Evolutionary conservation across 441 rosid species (phyloP), one percentile per base, ranked within the genome.

Genomic region (Flueggea neowawraea): DNA sequence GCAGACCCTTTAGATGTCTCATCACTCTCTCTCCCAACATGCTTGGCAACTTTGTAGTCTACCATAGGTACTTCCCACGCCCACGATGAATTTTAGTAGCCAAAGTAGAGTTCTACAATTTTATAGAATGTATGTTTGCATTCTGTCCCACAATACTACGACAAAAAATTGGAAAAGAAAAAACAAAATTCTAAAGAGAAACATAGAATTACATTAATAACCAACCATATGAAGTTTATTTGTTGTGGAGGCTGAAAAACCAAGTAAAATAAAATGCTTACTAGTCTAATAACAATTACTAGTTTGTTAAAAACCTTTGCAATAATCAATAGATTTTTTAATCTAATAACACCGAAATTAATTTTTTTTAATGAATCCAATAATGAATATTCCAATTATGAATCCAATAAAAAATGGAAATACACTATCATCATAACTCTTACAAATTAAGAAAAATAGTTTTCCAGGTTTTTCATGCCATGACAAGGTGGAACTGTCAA

Each of bases 51-150:
- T 76, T 88, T 90, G 81, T 93, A 93, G 74, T 93, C 98, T 52
- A 95, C 97, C 52, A 90, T 96, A 57, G 97, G 96, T 16, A 93
- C 87, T 76, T 90, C 33, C 98, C 97, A 48, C 90, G 85, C 61
- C 97, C 96, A 47, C 84, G 76, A 52, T 32, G 71, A 62, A 90
- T 90, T 74, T 85, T 93, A 31, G 69, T 47, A 55, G 96, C 89
- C 75, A 93, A 64, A 57, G 58, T 78, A 14, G 97, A 82, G 77
- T 90, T 88, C 98, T 93, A 68, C 69, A 73, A 28, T 63, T 65
- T 44, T 47, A 53, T 13, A 52, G 13, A 66, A 55, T 59, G 71
- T 15, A 64, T 50, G 41, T 10, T 63, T 52, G 9, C 28, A 10
- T 41, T 10, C 5, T n/a, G n/a, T n/a, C n/a, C n/a, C n/a, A n/a